Percentiles rank a stretch among this genome's conserved stretches.
phyloP scores from a whole-genome alignment of 2,329 filamentous ascomycete species.

The Colletotrichum tropicicola region DNA sequence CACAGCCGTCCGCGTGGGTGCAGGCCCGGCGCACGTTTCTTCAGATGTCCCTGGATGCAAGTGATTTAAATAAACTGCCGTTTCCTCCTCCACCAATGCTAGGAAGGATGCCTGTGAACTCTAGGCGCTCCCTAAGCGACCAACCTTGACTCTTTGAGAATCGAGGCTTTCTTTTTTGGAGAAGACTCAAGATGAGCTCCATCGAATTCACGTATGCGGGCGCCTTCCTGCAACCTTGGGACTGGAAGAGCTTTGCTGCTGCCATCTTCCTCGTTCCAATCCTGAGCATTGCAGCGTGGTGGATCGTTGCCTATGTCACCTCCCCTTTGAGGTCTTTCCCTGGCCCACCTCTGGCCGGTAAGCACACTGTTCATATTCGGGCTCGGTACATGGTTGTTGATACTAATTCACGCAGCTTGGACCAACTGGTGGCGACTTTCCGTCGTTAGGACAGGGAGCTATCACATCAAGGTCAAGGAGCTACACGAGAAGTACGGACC shows the following conservation, averaged over 20 bases:
- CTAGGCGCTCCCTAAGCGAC: too few species aligned
- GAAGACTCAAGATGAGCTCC: not conserved
- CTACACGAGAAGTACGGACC: slow-evolving; percentile 41
- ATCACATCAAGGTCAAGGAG: slow-evolving; percentile 33
- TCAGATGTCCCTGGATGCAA: too few species aligned
- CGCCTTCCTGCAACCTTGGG: not conserved
- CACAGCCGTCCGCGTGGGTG: too few species aligned
- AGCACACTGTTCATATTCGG: not conserved
- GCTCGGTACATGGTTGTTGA: not conserved
- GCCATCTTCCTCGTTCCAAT: not conserved
- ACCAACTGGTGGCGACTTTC: slow-evolving; percentile 39
- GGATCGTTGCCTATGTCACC: slow-evolving; percentile 10
- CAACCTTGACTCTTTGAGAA: too few species aligned
- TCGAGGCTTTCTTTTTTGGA: not conserved
- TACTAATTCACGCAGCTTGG: slow-evolving; percentile 28
- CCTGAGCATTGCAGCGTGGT: slow-evolving; percentile 8
- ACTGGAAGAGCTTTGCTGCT: not conserved
- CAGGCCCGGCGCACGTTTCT: too few species aligned
- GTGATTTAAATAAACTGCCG: too few species aligned
- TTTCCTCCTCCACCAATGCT: too few species aligned
- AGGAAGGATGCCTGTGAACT: too few species aligned
- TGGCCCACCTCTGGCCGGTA: slow-evolving; percentile 35
- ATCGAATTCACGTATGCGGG: not conserved
- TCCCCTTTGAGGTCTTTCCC: slow-evolving; percentile 32
- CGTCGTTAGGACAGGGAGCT: slow-evolving; percentile 32